Conservation (phyloP, 768 basidiomycete species). For the Suillus subalutaceus region DNA sequence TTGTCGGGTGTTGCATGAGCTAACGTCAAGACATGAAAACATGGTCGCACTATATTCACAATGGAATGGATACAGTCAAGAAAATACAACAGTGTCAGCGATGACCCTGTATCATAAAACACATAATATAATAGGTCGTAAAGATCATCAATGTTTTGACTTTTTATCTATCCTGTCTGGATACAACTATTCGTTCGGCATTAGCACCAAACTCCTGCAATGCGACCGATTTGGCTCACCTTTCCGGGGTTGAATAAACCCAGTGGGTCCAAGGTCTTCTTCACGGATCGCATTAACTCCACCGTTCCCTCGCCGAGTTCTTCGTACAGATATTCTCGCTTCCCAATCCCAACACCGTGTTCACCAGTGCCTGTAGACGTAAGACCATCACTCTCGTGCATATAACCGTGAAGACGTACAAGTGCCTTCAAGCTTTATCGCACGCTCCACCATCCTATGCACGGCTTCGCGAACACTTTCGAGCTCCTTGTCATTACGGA, state of each 20-base stretch:
- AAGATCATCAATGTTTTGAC: neutral
- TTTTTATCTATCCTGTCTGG: constrained; percentile 11
- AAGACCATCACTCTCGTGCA: neutral
- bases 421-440: constrained; percentile 73
- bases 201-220: neutral
- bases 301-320: constrained; percentile 87
- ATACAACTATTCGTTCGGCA: constrained; percentile 7
- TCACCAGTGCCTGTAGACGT: constrained; percentile 67
- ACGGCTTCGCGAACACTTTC: constrained; percentile 47
- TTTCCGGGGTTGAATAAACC: constrained; percentile 86
- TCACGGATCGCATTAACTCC: constrained; percentile 81
- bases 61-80: neutral
- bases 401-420: constrained; percentile 43
- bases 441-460: constrained; percentile 65
- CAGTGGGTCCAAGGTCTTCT: constrained; percentile 71
- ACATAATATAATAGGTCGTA: neutral
- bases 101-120: neutral
- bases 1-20: neutral
- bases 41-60: neutral
- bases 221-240: constrained; percentile 38
- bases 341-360: constrained; percentile 88
- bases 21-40: neutral
- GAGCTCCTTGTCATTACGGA: constrained; percentile 57
- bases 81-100: neutral
- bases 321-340: constrained; percentile 75